A percentile compares a stretch with the other conserved stretches of the same genome.
These are phyloP conservation scores for Mortierella sp. DNA, from an alignment of 371 early-diverging fungal species.

Conservation along the genomic window DNA sequence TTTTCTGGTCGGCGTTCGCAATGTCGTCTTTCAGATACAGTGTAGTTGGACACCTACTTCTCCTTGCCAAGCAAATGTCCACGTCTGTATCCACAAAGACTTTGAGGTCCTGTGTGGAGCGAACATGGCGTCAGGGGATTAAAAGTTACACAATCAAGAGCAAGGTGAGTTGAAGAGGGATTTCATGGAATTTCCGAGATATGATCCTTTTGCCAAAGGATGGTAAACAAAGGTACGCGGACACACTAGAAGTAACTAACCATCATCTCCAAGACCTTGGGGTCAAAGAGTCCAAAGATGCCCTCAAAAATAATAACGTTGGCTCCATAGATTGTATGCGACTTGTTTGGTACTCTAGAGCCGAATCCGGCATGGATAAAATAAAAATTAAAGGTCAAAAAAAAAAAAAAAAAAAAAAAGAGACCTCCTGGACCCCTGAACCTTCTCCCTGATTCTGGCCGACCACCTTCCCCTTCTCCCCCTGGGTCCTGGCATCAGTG, in stretches of 20 bases:
- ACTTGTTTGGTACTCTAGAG: slow-evolving; percentile 77
- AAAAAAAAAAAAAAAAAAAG: no score
- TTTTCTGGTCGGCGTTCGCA: background rate
- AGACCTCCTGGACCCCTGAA: no score
- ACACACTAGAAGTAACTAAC: slow-evolving; percentile 10
- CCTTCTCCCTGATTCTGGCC: no score
- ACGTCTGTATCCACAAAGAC: slow-evolving; percentile 95
- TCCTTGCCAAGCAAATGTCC: slow-evolving; percentile 88
- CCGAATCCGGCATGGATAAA: slow-evolving; percentile 54
- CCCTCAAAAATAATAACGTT: slow-evolving; percentile 95
- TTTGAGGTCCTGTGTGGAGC: slow-evolving; percentile 50
- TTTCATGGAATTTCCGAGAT: background rate
- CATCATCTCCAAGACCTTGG: slow-evolving; percentile 82
- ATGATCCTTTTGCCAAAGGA: no score
- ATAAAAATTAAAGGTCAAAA: background rate
- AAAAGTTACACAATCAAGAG: background rate
- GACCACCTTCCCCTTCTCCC: no score
- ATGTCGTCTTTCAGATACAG: background rate
- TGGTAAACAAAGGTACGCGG: slow-evolving; percentile 53
- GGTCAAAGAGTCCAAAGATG: slow-evolving; percentile 90
- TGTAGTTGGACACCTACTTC: no score
- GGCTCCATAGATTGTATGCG: slow-evolving; percentile 86
- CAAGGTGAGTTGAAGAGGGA: background rate
- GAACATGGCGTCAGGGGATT: background rate
- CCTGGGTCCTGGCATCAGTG: no score